Evolutionary conservation across 129 eudicot species (phyloP).

Genomic region (Escallonia rubra): DNA sequence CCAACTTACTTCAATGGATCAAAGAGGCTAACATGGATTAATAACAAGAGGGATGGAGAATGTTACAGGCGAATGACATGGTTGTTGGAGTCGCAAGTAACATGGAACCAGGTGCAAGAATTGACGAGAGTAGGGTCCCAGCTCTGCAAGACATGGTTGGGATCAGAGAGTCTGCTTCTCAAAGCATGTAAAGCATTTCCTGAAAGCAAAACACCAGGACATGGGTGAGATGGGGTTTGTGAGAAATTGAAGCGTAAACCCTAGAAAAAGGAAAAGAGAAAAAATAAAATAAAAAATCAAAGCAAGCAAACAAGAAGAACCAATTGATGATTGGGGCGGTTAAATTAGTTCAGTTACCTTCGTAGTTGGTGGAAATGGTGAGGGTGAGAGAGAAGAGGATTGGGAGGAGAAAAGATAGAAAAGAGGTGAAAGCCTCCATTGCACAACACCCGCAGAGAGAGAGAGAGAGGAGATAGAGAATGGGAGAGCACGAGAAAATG

Average conservation of each 20-base stretch:
- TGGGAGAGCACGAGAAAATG: not conserved
- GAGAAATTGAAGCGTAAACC: constrained; percentile 16
- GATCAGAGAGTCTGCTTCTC: constrained; percentile 67
- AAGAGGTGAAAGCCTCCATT: constrained; percentile 27
- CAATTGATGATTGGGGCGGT: not conserved
- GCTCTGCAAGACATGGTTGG: constrained; percentile 65
- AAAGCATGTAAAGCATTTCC: constrained; percentile 75
- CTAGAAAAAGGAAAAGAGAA: too few species aligned
- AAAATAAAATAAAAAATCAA: constrained; percentile 4
- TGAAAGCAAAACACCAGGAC: constrained; percentile 23
- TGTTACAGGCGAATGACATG: constrained; percentile 79
- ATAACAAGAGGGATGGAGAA: not conserved
- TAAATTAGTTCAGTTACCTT: constrained; percentile 32
- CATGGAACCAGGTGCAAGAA: constrained; percentile 96
- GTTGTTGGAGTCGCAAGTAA: constrained; percentile 62
- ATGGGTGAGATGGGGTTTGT: constrained; percentile 8
- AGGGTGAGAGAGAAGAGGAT: constrained; percentile 40
- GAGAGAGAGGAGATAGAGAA: constrained; percentile 6
- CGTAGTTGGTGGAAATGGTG: constrained; percentile 53
- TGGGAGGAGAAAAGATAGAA: constrained; percentile 30
- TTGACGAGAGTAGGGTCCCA: constrained; percentile 95
- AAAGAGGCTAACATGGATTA: not conserved
- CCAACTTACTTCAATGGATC: not conserved
- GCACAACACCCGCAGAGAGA: constrained; percentile 8
- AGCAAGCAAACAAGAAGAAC: too few species aligned